phyloP scores from a whole-genome alignment of 768 basidiomycete genomes.

The Amanita subjunquillea region DNA sequence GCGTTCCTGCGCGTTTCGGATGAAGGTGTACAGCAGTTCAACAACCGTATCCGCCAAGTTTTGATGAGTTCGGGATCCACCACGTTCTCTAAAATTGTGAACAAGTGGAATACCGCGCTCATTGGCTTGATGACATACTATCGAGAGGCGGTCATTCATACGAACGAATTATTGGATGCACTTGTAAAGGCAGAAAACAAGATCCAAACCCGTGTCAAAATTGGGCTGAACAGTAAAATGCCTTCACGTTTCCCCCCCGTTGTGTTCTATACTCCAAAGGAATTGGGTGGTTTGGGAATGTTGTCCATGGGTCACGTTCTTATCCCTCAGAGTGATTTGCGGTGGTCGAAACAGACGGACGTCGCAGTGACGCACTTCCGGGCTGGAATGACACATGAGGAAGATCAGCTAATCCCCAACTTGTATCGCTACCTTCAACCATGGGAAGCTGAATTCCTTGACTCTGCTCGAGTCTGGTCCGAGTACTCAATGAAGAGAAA shows the following conservation, averaged over 20 bases:
- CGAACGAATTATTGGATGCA: constrained; percentile 90
- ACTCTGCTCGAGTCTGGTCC: constrained; percentile 97
- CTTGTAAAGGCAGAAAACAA: constrained; percentile 99
- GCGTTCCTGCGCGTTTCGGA: constrained; percentile 98
- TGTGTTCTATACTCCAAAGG: constrained; percentile 96
- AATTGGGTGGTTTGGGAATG: constrained; percentile 97
- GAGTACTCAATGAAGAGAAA: constrained; percentile 99
- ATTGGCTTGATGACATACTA: constrained; percentile 98
- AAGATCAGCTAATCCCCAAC: constrained; percentile 93
- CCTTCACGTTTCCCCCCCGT: constrained; percentile 97
- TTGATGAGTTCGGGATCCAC: constrained; percentile 98
- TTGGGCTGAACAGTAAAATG: constrained; percentile 99
- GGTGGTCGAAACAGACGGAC: constrained; percentile 98
- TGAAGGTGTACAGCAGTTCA: constrained; percentile 95
- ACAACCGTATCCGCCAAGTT: constrained; percentile 93
- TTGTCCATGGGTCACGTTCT: constrained; percentile 98
- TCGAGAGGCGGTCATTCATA: constrained; percentile 95
- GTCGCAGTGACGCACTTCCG: constrained; percentile 98
- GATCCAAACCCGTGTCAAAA: constrained; percentile 99
- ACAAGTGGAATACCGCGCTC: constrained; percentile 94
- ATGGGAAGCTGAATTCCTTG: constrained; percentile 96
- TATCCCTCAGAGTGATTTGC: constrained; percentile 93
- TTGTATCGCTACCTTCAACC: constrained; percentile 94
- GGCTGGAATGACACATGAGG: constrained; percentile 95
- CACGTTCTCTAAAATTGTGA: constrained; percentile 98